Percentiles rank a stretch among this genome's conserved stretches.
Evolutionary conservation across 208 protist genomes (phyloP).

Genomic region (Leishmania lainsoni): DNA sequence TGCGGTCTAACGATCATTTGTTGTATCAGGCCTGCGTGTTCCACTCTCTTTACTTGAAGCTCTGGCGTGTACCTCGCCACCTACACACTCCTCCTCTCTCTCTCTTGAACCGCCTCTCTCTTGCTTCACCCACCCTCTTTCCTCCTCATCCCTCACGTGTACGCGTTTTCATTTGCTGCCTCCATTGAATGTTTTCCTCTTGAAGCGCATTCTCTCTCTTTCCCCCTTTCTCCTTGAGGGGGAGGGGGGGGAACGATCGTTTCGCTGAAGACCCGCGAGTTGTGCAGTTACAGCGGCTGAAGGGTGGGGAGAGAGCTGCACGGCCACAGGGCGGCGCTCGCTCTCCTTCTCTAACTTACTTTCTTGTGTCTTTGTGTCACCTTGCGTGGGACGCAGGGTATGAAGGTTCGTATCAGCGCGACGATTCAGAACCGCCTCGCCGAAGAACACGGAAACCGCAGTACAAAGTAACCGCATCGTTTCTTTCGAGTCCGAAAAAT

Average conservation of each 20-base stretch:
- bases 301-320: not conserved
- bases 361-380: not conserved
- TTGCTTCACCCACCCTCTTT: not conserved
- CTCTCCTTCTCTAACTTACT: not conserved
- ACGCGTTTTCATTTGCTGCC: not conserved
- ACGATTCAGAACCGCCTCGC: not conserved
- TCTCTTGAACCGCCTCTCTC: not conserved
- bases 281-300: not conserved
- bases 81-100: not conserved
- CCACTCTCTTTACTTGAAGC: not conserved
- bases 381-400: not conserved
- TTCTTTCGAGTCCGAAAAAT: not conserved
- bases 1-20: not conserved
- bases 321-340: not conserved
- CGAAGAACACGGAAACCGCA: not conserved
- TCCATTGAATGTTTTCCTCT: not conserved
- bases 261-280: not conserved
- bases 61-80: not conserved
- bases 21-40: not conserved
- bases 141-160: not conserved
- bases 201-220: not conserved
- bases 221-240: not conserved
- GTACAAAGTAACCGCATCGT: not conserved
- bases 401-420: not conserved
- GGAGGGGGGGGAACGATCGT: not conserved